phyloP scores from a whole-genome alignment of 2,329 filamentous ascomycete species.

The Xylaria sp. region DNA sequence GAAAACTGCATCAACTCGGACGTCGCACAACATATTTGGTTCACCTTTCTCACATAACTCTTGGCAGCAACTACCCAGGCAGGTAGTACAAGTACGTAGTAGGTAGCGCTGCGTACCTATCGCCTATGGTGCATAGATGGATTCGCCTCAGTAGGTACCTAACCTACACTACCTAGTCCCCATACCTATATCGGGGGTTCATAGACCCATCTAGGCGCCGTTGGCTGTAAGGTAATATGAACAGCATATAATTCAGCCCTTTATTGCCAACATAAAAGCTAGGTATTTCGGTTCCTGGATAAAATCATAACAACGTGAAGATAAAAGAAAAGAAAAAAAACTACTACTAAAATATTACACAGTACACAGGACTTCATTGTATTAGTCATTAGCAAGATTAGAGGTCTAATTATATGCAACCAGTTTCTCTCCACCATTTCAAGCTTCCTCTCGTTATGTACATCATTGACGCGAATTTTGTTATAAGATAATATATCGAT shows the following conservation, averaged over 20 bases:
- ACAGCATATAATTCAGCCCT: background rate
- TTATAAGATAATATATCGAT: background rate
- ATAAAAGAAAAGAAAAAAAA: too few relatives aligned
- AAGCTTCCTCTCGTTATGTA: background rate
- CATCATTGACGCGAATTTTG: background rate
- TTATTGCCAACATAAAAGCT: background rate
- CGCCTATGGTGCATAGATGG: constrained; percentile 1
- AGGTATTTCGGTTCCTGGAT: background rate
- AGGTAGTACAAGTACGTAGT: too few relatives aligned
- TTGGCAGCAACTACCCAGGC: constrained; percentile 1
- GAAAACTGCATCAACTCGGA: constrained; percentile 29
- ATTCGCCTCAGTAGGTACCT: background rate
- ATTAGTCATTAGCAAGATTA: too few relatives aligned
- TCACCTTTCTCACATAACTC: constrained; percentile 4
- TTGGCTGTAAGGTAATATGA: background rate
- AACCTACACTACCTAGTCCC: background rate
- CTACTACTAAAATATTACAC: too few relatives aligned
- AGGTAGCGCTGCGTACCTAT: background rate
- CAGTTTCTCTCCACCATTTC: background rate
- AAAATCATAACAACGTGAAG: too few relatives aligned
- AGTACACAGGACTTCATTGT: too few relatives aligned
- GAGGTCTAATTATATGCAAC: background rate
- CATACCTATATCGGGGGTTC: background rate
- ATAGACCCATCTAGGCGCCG: background rate
- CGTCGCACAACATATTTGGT: constrained; percentile 24